Percentiles rank a stretch among this genome's conserved stretches.
phyloP scores from a whole-genome alignment of 2,329 filamentous ascomycete genomes.

The Rutstroemia sp. region DNA sequence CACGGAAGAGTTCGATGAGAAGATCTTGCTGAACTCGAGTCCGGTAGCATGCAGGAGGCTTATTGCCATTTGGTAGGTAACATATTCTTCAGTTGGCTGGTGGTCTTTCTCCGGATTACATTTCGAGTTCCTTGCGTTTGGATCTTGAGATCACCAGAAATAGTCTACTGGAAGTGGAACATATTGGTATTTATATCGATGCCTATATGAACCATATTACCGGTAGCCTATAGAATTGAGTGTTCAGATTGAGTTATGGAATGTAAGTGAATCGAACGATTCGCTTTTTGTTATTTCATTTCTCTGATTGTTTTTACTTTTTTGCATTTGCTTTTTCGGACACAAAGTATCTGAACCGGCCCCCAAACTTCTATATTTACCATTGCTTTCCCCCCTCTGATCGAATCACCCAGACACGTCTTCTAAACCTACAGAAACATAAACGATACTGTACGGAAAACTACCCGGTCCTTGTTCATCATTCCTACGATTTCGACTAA shows the following conservation, averaged over 20 bases:
- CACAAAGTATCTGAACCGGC: too few relatives aligned
- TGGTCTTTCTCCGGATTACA: not conserved
- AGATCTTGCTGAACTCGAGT: slow-evolving; percentile 2
- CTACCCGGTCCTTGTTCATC: too few relatives aligned
- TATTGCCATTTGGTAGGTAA: not conserved
- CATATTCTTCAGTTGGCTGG: not conserved
- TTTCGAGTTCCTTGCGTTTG: not conserved
- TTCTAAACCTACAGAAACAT: too few relatives aligned
- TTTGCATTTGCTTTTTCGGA: too few relatives aligned
- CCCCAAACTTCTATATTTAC: too few relatives aligned
- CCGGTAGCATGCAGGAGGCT: slow-evolving; percentile 6
- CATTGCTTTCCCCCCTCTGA: too few relatives aligned
- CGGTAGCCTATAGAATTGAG: not conserved
- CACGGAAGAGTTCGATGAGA: not conserved
- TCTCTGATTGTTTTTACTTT: too few relatives aligned
- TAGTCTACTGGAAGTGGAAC: not conserved
- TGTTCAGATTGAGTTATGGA: not conserved
- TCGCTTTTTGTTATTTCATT: too few relatives aligned
- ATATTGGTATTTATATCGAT: not conserved
- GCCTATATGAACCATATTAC: not conserved
- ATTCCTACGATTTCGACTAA: not conserved
- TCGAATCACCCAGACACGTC: too few relatives aligned
- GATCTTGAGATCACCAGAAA: not conserved
- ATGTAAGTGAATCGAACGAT: not conserved
- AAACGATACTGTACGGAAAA: too few relatives aligned